Evolutionary conservation across 805 yeast species (phyloP).

Genomic region (Wickerhamomyces bovis): DNA sequence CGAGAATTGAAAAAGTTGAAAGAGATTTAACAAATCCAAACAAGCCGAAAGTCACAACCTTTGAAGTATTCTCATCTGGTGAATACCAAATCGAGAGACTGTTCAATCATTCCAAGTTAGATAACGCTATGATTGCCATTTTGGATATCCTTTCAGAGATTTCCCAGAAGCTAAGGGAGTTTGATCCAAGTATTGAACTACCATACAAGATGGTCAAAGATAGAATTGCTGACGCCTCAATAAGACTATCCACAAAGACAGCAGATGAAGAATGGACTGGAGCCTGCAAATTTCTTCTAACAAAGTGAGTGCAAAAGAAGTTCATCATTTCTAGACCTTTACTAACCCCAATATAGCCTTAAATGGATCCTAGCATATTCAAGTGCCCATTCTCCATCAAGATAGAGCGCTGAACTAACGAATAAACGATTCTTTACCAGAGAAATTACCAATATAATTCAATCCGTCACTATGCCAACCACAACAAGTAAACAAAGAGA

Average conservation of each 20-base stretch:
- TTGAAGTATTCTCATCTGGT: constrained; percentile 54
- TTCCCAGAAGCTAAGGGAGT: constrained; percentile 28
- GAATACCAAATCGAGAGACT: constrained; percentile 67
- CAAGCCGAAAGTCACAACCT: constrained; percentile 30
- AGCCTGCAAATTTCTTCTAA: constrained; percentile 76
- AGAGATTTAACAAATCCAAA: constrained; percentile 29
- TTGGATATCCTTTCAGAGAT: constrained; percentile 46
- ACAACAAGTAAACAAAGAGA: neutral
- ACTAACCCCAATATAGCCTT: constrained; percentile 21
- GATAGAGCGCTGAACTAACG: neutral
- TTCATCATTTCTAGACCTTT: neutral
- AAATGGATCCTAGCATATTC: constrained; percentile 84
- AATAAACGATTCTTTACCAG: neutral
- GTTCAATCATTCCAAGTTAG: constrained; percentile 70
- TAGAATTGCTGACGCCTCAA: constrained; percentile 69
- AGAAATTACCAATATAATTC: too few species aligned
- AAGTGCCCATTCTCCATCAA: constrained; percentile 28
- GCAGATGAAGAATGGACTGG: constrained; percentile 83
- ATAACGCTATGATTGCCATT: constrained; percentile 74
- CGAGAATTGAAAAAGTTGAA: constrained; percentile 59
- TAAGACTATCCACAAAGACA: constrained; percentile 56
- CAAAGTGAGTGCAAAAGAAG: constrained; percentile 33
- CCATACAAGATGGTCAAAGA: constrained; percentile 73
- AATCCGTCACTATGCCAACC: too few species aligned
- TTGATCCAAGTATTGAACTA: constrained; percentile 52